Evolutionary conservation across 225 moss, liverwort and hornwort species (phyloP), one percentile per base, ranked within the genome.

Genomic region (Pseudisothecium myosuroides): DNA sequence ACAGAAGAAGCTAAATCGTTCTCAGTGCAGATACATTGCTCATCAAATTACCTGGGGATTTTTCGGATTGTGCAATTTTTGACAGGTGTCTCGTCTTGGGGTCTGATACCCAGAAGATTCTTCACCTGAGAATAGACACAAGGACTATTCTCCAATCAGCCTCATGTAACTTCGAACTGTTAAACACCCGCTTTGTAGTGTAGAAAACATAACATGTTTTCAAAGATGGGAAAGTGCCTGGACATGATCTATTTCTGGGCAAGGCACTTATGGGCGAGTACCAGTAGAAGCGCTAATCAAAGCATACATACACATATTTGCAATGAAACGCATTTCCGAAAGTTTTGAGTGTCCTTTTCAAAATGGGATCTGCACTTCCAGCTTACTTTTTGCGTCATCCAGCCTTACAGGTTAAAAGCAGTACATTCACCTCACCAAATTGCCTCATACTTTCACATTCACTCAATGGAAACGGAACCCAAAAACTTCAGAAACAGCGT

Each of bases 21-120:
- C 28, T 55, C 28, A 83, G 37, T 49, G 22, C 64, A 63, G 19
- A 64, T 82, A 17, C 27, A 64, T 68, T 66, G 28, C 52, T 87
- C 60, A 65, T 75, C 45, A 59, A 87, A 74, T 61, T 89, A 96
- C 97, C 94, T 94, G 17, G 97, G 97, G 76, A 97, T 94, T 85
- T 92, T 96, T 49, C 95, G 89, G 81, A 97, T 95, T 37, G 97
- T 95, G 80, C 95, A 95, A 82, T 95, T 93, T 89, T 88, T 94
- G 84, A 96, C 95, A 74, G 95, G 95, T n/a, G 93, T 94, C 87
- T 95, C 96, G 27, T 94, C 96, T 88, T 96, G 94, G 9, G 96
- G 92, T 71, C 92, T 95, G 50, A 97, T 91, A 79, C 96, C 95
- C 79, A 97, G 72, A 85, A 97, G 88, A 92, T 96, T 96, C 89